Evolutionary conservation across 148 eudicot genomes (phyloP).

Genomic region (Rhododendron griersonianum): DNA sequence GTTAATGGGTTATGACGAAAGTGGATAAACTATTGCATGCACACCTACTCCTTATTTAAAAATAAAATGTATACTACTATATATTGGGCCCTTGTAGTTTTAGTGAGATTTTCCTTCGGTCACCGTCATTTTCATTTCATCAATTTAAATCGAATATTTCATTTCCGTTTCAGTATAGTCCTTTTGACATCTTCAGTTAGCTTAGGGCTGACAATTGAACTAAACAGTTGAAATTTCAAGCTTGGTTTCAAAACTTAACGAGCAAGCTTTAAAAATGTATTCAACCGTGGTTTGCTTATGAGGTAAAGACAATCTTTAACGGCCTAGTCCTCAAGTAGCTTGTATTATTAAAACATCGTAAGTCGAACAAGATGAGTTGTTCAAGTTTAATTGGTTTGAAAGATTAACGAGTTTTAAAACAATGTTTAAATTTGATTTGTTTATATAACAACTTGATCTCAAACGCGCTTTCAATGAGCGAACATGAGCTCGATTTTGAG

Average conservation of each 20-base stretch:
- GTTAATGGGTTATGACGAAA: background rate
- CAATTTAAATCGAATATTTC: background rate
- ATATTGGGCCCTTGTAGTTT: background rate
- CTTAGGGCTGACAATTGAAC: too few species aligned
- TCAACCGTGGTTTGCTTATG: background rate
- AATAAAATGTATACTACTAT: too few species aligned
- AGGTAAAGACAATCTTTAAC: background rate
- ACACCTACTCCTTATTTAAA: background rate
- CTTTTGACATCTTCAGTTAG: background rate
- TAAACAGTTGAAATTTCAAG: too few species aligned
- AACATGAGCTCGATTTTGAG: too few species aligned
- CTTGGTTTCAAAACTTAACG: too few species aligned
- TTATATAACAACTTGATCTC: background rate
- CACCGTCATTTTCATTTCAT: background rate
- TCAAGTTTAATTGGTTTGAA: too few species aligned
- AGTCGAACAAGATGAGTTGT: background rate
- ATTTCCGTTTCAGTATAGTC: background rate
- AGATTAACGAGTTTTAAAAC: too few species aligned
- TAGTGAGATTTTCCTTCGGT: background rate
- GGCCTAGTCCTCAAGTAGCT: background rate
- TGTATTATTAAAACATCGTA: background rate
- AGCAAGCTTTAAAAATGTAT: too few species aligned
- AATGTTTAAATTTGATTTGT: background rate
- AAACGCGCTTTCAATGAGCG: too few species aligned
- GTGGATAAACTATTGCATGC: background rate